phyloP scores from a whole-genome alignment of 352 stramenopile species.

The Phytophthora pini region DNA sequence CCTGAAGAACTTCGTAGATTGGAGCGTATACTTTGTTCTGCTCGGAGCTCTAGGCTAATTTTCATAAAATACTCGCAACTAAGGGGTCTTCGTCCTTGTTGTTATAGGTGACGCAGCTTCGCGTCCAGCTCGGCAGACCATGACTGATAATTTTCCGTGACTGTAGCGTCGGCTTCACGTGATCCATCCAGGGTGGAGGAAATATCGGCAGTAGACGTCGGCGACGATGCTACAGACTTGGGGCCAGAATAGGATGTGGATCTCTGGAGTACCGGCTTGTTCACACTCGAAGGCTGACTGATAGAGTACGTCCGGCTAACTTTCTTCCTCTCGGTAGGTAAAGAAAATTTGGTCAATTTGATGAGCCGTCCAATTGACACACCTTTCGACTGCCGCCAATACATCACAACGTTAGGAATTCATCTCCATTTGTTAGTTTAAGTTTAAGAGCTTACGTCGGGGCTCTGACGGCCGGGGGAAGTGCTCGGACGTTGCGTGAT shows the following conservation, averaged over 20 bases:
- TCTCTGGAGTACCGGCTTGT: conserved; percentile 29
- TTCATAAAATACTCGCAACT: conserved; percentile 28
- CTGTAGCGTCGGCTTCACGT: conserved; percentile 4
- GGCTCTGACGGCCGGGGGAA: conserved; percentile 28
- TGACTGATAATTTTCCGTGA: conserved; percentile 62
- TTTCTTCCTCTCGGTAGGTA: conserved; percentile 25
- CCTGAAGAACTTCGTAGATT: not conserved
- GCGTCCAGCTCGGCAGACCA: conserved; percentile 59
- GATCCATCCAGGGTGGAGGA: conserved; percentile 7
- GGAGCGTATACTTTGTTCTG: not conserved
- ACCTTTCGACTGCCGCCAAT: conserved; percentile 17
- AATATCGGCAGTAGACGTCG: conserved; percentile 18
- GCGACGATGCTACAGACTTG: conserved; percentile 29
- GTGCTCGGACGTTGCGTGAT: conserved; percentile 34
- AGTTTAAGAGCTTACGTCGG: conserved; percentile 25
- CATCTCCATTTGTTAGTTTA: not conserved
- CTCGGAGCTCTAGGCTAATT: not conserved
- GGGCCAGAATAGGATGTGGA: conserved; percentile 35
- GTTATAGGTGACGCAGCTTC: conserved; percentile 55
- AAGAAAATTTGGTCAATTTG: conserved; percentile 48
- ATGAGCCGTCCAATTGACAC: conserved; percentile 53
- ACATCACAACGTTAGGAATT: conserved; percentile 14
- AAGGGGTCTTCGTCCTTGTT: conserved; percentile 4
- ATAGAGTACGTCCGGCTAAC: conserved; percentile 23
- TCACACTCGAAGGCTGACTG: conserved; percentile 40